Conservation (phyloP, 306 rosid genomes). For the Lithocarpus polystachyus region DNA sequence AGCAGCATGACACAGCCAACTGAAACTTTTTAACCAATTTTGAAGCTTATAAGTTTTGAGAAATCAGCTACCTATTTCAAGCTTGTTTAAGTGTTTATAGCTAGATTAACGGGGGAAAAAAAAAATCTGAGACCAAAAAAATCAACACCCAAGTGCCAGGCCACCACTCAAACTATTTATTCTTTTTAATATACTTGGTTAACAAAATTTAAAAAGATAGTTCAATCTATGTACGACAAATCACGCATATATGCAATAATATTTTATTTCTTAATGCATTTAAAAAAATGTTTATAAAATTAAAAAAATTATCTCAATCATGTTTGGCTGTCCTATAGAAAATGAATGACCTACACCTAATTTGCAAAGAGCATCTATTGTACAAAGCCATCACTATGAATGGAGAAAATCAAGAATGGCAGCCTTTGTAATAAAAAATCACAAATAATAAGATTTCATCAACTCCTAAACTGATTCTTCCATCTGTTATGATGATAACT, state of each 20-base stretch:
- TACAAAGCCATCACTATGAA: neutral
- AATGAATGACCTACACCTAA: neutral
- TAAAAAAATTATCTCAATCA: neutral
- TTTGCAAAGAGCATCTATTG: neutral
- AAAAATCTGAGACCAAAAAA: neutral
- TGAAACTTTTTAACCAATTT: neutral
- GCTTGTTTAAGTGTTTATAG: neutral
- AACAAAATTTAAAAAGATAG: neutral
- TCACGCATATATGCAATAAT: neutral
- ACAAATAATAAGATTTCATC: neutral
- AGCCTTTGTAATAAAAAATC: neutral
- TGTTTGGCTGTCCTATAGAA: neutral
- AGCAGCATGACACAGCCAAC: neutral
- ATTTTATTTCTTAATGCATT: neutral
- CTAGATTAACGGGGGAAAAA: neutral
- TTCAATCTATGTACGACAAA: neutral
- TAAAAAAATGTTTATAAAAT: neutral
- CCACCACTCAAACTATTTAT: neutral
- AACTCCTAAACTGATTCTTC: neutral
- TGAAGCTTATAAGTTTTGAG: neutral
- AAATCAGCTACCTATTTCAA: neutral
- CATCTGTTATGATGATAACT: neutral
- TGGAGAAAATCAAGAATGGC: neutral
- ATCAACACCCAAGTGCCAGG: neutral
- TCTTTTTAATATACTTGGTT: neutral